Evolutionary conservation across 352 stramenopile genomes (phyloP).

Genomic region (Blastocystis sp.): DNA sequence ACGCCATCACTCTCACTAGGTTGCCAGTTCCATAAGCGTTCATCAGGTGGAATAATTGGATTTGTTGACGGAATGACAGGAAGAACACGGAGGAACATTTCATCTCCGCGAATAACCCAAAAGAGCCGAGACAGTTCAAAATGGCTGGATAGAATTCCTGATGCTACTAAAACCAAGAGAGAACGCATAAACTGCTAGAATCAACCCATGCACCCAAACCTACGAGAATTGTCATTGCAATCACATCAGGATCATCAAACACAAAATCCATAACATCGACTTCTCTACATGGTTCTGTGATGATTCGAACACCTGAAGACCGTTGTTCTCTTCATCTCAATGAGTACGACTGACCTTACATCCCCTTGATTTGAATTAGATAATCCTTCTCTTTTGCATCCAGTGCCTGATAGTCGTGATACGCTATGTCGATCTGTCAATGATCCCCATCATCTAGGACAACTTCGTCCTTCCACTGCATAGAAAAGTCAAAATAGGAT

Average conservation of each 20-base stretch:
- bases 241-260: not conserved
- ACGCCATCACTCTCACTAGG: constrained; percentile 13
- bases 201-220: not conserved
- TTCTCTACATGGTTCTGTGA: constrained; percentile 42
- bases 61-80: not conserved
- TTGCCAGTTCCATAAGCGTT: constrained; percentile 48
- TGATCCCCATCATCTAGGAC: not conserved
- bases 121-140: constrained; percentile 12
- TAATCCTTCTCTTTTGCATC: not conserved
- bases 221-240: not conserved
- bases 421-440: not conserved
- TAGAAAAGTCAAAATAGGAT: not conserved
- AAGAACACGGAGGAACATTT: not conserved
- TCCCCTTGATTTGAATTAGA: not conserved
- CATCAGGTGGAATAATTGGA: not conserved
- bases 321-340: not conserved
- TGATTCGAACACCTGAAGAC: not conserved
- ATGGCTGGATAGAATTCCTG: not conserved
- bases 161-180: not conserved
- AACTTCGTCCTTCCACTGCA: not conserved
- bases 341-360: not conserved
- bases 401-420: not conserved
- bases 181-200: not conserved
- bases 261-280: constrained; percentile 3
- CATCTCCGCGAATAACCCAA: not conserved